Percentiles rank a stretch among this genome's conserved stretches.
Conservation (phyloP, 2,329 filamentous ascomycete genomes). For the Seiridium cupressi region DNA sequence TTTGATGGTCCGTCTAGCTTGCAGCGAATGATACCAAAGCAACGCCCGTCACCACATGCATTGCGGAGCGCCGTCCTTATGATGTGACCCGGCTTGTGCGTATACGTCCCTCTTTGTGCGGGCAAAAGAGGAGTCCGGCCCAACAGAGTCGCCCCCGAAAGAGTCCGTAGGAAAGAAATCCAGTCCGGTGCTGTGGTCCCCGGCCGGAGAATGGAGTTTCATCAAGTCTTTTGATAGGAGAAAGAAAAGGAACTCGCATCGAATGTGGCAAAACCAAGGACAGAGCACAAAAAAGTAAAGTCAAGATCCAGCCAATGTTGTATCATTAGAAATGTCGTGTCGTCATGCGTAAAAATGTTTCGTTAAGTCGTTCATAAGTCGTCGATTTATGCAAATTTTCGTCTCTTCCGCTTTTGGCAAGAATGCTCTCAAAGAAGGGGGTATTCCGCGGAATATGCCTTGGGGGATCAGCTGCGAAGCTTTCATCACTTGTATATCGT, state of each 20-base stretch:
- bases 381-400: conserved; percentile 33
- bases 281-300: not conserved
- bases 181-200: conserved; percentile 25
- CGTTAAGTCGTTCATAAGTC: conserved; percentile 28
- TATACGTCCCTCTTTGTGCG: not conserved
- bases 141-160: conserved; percentile 18
- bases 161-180: conserved; percentile 12
- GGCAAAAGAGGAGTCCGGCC: not conserved
- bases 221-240: conserved; percentile 6
- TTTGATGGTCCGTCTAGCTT: not conserved
- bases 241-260: conserved; percentile 12
- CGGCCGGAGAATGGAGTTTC: conserved; percentile 9
- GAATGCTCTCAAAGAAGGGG: conserved; percentile 19
- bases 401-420: conserved; percentile 21
- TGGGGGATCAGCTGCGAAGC: conserved; percentile 32
- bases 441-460: conserved; percentile 28
- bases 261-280: not conserved
- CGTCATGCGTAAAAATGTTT: conserved; percentile 13
- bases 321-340: conserved; percentile 8
- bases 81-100: conserved; percentile 13
- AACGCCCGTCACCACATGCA: not conserved
- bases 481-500: conserved; percentile 34
- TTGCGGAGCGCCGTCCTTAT: conserved; percentile 30
- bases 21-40: conserved; percentile 3
- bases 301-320: not conserved